Evolutionary conservation across 139 green algal species (phyloP).

Genomic region (Raphidocelis subcapitata): DNA sequence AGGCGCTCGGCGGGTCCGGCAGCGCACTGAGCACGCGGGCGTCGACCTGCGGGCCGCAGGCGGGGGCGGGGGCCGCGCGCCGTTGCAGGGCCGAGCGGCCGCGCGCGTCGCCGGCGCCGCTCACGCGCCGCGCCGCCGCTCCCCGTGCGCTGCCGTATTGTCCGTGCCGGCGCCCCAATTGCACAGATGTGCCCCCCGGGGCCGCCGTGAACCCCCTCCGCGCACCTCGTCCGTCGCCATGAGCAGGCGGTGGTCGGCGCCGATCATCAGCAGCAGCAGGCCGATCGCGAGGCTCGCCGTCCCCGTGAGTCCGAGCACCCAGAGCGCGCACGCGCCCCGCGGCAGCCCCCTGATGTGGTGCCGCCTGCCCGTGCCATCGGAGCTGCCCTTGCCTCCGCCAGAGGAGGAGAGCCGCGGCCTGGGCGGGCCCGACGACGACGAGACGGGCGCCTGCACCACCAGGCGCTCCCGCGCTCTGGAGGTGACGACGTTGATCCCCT

Average conservation of each 20-base stretch:
- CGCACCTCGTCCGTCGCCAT: not conserved
- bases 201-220: not conserved
- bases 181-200: not conserved
- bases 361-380: too few relatives aligned
- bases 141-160: not conserved
- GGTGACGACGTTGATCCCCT: too few relatives aligned
- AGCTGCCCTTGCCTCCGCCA: too few relatives aligned
- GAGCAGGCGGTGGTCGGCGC: conserved; percentile 1
- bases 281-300: not conserved
- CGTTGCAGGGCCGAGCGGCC: not conserved
- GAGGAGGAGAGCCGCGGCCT: too few relatives aligned
- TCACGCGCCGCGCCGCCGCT: not conserved
- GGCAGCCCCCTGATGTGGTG: too few relatives aligned
- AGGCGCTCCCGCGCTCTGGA: too few relatives aligned
- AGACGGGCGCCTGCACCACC: too few relatives aligned
- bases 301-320: not conserved
- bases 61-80: not conserved
- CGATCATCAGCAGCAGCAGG: conserved; percentile 1
- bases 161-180: not conserved
- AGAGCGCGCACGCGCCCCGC: too few relatives aligned
- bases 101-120: not conserved
- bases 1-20: conserved; percentile 17
- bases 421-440: too few relatives aligned
- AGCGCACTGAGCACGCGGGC: conserved; percentile 5
- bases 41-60: not conserved